Evolutionary conservation across 495 filamentous ascomycete genomes (phyloP).

Genomic region (Parmelia sp.): DNA sequence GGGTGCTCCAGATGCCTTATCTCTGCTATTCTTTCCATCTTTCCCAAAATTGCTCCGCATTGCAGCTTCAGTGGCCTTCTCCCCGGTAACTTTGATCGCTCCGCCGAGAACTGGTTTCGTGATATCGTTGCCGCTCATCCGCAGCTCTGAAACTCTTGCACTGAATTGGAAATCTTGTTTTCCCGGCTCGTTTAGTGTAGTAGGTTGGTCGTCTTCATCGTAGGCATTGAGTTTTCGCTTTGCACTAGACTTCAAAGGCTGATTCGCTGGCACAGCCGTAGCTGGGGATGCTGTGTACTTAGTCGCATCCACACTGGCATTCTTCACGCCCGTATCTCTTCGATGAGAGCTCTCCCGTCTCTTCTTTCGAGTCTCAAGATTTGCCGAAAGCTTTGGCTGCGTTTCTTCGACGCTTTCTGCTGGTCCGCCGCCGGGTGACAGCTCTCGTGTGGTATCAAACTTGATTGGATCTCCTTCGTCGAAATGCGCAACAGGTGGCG

Average conservation of each 20-base stretch:
- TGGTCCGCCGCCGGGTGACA: slow-evolving; percentile 4
- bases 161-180: slow-evolving; percentile 49
- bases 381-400: slow-evolving; percentile 33
- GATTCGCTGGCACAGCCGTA: background rate
- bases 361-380: slow-evolving; percentile 47
- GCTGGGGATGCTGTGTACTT: slow-evolving; percentile 1
- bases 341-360: slow-evolving; percentile 40
- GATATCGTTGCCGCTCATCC: background rate
- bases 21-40: slow-evolving; percentile 3
- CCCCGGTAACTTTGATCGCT: background rate
- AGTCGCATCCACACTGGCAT: background rate
- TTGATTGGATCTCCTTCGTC: slow-evolving; percentile 58
- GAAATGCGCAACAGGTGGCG: slow-evolving; percentile 58
- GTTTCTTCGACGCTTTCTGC: slow-evolving; percentile 9
- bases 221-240: slow-evolving; percentile 57
- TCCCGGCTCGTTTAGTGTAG: slow-evolving; percentile 27
- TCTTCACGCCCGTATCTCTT: slow-evolving; percentile 9
- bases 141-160: slow-evolving; percentile 20
- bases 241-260: slow-evolving; percentile 42
- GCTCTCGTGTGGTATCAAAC: slow-evolving; percentile 36
- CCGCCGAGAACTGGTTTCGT: slow-evolving; percentile 8
- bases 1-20: slow-evolving; percentile 22
- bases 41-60: background rate
- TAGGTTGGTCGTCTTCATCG: slow-evolving; percentile 42
- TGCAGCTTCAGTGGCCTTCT: slow-evolving; percentile 10